Evolutionary conservation across 2,329 filamentous ascomycete genomes (phyloP), one percentile per base, ranked within the genome.

Genomic region (Exophiala sideris): DNA sequence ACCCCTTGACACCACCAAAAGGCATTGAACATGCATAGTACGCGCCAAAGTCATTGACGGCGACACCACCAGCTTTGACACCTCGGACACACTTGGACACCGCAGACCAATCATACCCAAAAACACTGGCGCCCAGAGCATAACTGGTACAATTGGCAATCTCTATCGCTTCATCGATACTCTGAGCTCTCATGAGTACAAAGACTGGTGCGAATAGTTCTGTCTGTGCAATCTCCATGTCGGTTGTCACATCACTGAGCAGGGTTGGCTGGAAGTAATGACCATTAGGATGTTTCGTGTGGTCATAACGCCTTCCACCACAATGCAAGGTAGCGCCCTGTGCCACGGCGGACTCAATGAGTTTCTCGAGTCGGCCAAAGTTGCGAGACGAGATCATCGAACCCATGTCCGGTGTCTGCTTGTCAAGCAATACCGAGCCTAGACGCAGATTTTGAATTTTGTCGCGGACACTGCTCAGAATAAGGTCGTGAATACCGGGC

Each of bases 181-280:
- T 79, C 1, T 76, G 67, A 14, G 90, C 86, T 55, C 83, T 86
- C 82, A 99, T 89, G 53, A 97, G 68, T 3, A 92, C 81, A 74
- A 95, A 92, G 61, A 99, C 79, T 0, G 94, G 94, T 0, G 88
- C 92, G 71, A 99, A 99, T 65, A 94, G 89, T 72, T 99, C 94
- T 61, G 89, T 86, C 62, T 89, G 86, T 0, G 94, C 91, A 65
- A 99, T 91, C 11, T 76, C 77, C 94, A 99, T 99, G 45, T 80
- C 76, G 0, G 86, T 79, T 0, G 87, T 94, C 4, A 99, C 92
- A 70, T 96, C 88, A n/a, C 85, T 88, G 41, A 99, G 82, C 18
- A 99, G 80, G 0, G 94, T 99, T 0, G 94, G 94, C 16, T 81
- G 72, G 77, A 99, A 99, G 78, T 96, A 99, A 74, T 95, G 90